A percentile compares a stretch with the other conserved stretches of the same genome.
Conservation (phyloP, 2,329 filamentous ascomycete species). For the Aspergillus pseudonomiae region DNA sequence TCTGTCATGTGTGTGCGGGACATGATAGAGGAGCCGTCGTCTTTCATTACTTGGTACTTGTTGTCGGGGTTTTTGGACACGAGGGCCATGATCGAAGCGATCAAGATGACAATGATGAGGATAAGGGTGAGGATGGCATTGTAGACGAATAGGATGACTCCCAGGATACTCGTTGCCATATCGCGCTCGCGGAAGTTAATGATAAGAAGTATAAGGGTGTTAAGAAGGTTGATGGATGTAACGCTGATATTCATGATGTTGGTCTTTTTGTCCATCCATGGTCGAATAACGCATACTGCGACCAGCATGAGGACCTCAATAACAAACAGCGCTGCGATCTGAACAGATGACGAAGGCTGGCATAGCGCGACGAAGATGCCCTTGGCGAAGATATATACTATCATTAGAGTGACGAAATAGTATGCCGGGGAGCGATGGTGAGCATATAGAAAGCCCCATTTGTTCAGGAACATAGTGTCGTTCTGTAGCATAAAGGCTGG, state of each 20-base stretch:
- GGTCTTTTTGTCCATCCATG: slow-evolving; percentile 98
- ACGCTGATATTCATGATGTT: slow-evolving; percentile 96
- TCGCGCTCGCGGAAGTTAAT: slow-evolving; percentile 85
- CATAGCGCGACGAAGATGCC: slow-evolving; percentile 82
- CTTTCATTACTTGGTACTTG: slow-evolving; percentile 91
- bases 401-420: slow-evolving; percentile 83
- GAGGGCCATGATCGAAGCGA: slow-evolving; percentile 75
- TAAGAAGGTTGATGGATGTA: slow-evolving; percentile 83
- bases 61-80: slow-evolving; percentile 91
- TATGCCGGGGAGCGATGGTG: slow-evolving; percentile 94
- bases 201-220: slow-evolving; percentile 82
- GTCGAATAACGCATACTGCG: slow-evolving; percentile 75
- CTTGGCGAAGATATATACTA: slow-evolving; percentile 80
- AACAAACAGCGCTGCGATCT: slow-evolving; percentile 80
- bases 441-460: slow-evolving; percentile 96
- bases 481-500: slow-evolving; percentile 96
- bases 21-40: slow-evolving; percentile 97
- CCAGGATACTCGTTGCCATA: slow-evolving; percentile 83
- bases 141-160: slow-evolving; percentile 83
- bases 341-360: slow-evolving; percentile 69
- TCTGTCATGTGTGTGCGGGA: slow-evolving; percentile 72
- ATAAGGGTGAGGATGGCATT: slow-evolving; percentile 83
- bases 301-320: slow-evolving; percentile 80
- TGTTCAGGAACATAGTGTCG: slow-evolving; percentile 85
- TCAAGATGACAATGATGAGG: slow-evolving; percentile 77